phyloP scores from a whole-genome alignment of 768 basidiomycete genomes.

The Tricholoma furcatifolium region DNA sequence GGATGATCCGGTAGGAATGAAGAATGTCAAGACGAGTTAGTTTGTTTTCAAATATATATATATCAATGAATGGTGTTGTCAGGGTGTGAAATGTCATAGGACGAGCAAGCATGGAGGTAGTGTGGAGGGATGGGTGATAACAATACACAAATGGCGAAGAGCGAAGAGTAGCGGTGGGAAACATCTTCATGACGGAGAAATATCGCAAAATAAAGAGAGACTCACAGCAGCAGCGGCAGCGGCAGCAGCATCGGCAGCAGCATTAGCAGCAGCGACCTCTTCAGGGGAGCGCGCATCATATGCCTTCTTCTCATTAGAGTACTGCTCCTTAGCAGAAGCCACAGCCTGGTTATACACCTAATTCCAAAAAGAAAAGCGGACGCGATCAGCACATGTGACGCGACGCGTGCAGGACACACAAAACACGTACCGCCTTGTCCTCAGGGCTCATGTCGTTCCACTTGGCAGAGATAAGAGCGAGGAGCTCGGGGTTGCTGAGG shows the following conservation, averaged over 20 bases:
- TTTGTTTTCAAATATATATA: no score
- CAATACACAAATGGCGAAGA: neutral
- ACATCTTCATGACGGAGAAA: neutral
- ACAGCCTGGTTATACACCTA: slow-evolving; percentile 59
- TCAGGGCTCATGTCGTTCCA: slow-evolving; percentile 71
- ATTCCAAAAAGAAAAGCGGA: neutral
- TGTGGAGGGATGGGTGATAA: neutral
- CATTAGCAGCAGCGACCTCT: slow-evolving; percentile 46
- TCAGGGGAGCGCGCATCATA: slow-evolving; percentile 59
- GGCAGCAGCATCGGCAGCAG: slow-evolving; percentile 41
- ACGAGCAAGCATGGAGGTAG: no score
- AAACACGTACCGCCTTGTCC: slow-evolving; percentile 68
- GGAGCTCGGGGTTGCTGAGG: slow-evolving; percentile 68
- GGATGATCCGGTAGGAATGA: neutral
- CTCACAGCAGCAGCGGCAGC: slow-evolving; percentile 36
- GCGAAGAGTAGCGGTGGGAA: neutral
- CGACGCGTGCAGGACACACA: slow-evolving; percentile 7
- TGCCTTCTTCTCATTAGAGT: slow-evolving; percentile 59
- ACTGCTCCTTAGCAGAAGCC: slow-evolving; percentile 59
- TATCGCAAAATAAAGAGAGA: neutral
- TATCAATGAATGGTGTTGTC: no score
- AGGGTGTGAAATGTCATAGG: no score
- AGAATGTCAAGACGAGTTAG: neutral
- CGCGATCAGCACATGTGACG: slow-evolving; percentile 7
- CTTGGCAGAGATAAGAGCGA: slow-evolving; percentile 66